Evolutionary conservation across 1,284 basidiomycete species (phyloP), one percentile per base, ranked within the genome.

Genomic region (Pholiota adiposa): DNA sequence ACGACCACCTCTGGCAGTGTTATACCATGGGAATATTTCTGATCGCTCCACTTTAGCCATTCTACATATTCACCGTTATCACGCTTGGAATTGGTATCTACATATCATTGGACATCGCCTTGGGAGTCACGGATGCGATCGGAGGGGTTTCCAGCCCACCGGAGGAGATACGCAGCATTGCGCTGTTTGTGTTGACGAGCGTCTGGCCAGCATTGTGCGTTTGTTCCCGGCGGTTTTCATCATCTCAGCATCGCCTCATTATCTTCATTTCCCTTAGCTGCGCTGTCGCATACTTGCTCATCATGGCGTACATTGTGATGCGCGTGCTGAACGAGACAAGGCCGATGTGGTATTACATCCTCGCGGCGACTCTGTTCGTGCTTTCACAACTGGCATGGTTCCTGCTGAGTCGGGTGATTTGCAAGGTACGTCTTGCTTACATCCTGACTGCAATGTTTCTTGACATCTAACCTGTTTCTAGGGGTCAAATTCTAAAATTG

Each of bases 201-300:
- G 85, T 96, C 48, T 94, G 93, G 93, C 94, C 93, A n/a, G 86
- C 82, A 52, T 81, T 76, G 88, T 94, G 71, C 70, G 87, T 84
- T 54, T 38, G n/a, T n/a, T 54, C 43, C 36, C 50, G 57, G 40
- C 48, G 18, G n/a, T 41, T 44, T 51, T 11, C 14, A 51, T 46
- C 38, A 40, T 40, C 19, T 38, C 41, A 36, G 7, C 41, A 46
- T 46, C 50, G 36, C 36, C 36, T 38, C 36, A 38, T 38, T 11
- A 43, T 44, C 29, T 52, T n/a, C 21, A 11, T 14, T 23, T 40
- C 23, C 40, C 46, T 27, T 51, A 93, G 91, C 58, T 86, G 88
- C 27, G 81, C 85, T 16, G 63, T 93, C 21, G 40, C 86, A 16
- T 94, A 92, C 72, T 80, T 92, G 40, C 69, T 72, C 7, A 71